Evolutionary conservation across 2,329 filamentous ascomycete genomes (phyloP).

Genomic region (Akanthomyces muscarius): DNA sequence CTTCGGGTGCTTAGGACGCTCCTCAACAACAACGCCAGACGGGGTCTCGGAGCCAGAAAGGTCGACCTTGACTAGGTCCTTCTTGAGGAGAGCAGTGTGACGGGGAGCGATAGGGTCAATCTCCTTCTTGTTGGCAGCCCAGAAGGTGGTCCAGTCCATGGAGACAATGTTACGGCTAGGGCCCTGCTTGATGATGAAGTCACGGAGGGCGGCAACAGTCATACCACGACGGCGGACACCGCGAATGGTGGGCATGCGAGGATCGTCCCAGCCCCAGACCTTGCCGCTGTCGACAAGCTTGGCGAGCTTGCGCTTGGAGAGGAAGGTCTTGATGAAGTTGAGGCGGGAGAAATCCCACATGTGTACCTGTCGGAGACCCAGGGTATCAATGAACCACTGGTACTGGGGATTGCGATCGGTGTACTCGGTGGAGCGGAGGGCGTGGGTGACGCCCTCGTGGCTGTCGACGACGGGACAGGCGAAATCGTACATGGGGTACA

Average conservation of each 20-base stretch:
- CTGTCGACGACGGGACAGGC: conserved; percentile 79
- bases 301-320: conserved; percentile 82
- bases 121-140: conserved; percentile 73
- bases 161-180: conserved; percentile 79
- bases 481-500: conserved; percentile 85
- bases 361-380: conserved; percentile 71
- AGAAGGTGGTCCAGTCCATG: conserved; percentile 77
- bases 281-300: conserved; percentile 73
- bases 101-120: conserved; percentile 74
- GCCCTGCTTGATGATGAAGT: conserved; percentile 82
- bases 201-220: conserved; percentile 72
- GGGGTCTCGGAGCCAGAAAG: conserved; percentile 66
- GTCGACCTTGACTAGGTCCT: conserved; percentile 66
- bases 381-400: conserved; percentile 75
- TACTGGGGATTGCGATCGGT: conserved; percentile 84
- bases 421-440: conserved; percentile 80
- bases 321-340: conserved; percentile 78
- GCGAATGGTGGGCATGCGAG: conserved; percentile 79
- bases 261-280: conserved; percentile 83
- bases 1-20: conserved; percentile 86
- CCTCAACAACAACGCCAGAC: conserved; percentile 58
- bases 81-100: conserved; percentile 67
- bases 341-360: conserved; percentile 84
- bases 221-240: conserved; percentile 75
- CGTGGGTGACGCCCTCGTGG: conserved; percentile 78